Base-by-base conservation (phyloP, 2,329 filamentous ascomycete genomes). In the Microcyclosporella mali region DNA sequence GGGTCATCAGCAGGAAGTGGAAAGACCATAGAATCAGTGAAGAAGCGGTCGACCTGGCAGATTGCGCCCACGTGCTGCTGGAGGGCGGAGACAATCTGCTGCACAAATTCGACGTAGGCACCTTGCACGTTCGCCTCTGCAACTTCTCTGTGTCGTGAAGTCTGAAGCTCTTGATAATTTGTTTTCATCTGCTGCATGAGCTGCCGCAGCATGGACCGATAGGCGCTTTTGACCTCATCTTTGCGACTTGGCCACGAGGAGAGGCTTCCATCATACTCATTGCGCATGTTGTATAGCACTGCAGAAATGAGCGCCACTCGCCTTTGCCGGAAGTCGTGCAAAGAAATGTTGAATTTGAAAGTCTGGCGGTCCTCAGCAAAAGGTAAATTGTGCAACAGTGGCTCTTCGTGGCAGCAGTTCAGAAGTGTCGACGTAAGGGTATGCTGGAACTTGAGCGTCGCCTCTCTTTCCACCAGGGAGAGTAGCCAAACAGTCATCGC, bases 1-100 rank as follows among this genome's bases (percentile, higher is more conserved):
- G 79, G 79, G 54, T 83, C 79, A 2, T 64, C 67, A 2, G 70
- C 68, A 4, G 79, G 79, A 3, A 82, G 64, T 2, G 79, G 79
- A 56, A 83, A 83, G 0, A 71, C 68, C 1, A 68, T 64, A 1
- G 78, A 77, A 50, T 81, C 73, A 2, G 73, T 79, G 59, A 81
- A 82, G 65, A 80, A 82, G 1, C 65, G 59, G 41, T 80, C 71
- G 12, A 82, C 67, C 0, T 70, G 66, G 48, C 70, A 73, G 25
- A 81, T 78, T 14, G 79, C 74, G 25, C 70, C 66, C 1, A 74
- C 74, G 50, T 82, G 73, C 52, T 83, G 76, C 53, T 82, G 79
- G 35, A 82, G 60, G 47, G 75, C 74, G 15, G 73, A 70, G 2
- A 83, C 70, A 2, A 82, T 66, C 12, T 68, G 64, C 45, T 83